These are phyloP conservation scores for Arachis monticola DNA, from an alignment of 331 rosid genomes.

Conservation along the genomic window DNA sequence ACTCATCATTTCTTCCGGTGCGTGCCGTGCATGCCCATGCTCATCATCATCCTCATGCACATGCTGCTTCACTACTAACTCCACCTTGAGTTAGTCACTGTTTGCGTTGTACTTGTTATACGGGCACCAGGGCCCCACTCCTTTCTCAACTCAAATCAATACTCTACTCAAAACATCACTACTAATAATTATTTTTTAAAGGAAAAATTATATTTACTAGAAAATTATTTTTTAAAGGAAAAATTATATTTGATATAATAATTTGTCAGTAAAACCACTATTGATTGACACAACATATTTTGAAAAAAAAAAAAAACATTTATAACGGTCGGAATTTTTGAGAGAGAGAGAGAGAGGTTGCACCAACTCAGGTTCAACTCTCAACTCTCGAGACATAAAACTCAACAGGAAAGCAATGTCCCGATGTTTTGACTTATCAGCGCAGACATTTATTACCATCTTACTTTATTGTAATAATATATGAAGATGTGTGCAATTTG, in stretches of 20 bases:
- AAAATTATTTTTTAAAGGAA: too few relatives aligned
- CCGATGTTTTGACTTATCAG: constrained; percentile 45
- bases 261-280: too few relatives aligned
- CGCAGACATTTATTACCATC: constrained; percentile 47
- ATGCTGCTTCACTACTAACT: background rate
- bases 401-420: constrained; percentile 40
- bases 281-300: background rate
- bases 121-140: too few relatives aligned
- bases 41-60: background rate
- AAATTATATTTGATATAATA: too few relatives aligned
- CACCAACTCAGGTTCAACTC: constrained; percentile 7
- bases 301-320: background rate
- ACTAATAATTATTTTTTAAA: too few relatives aligned
- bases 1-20: constrained; percentile 4
- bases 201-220: too few relatives aligned
- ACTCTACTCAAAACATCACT: too few relatives aligned
- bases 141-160: too few relatives aligned
- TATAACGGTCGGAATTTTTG: background rate
- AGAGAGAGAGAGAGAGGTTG: background rate
- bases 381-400: constrained; percentile 38
- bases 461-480: background rate
- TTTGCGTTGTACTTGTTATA: background rate
- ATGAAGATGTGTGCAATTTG: constrained; percentile 31
- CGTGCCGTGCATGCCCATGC: background rate
- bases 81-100: background rate